A percentile compares a stretch with the other conserved stretches of the same genome.
Evolutionary conservation across 2,329 filamentous ascomycete genomes (phyloP).

Genomic region (Colletotrichum musae): DNA sequence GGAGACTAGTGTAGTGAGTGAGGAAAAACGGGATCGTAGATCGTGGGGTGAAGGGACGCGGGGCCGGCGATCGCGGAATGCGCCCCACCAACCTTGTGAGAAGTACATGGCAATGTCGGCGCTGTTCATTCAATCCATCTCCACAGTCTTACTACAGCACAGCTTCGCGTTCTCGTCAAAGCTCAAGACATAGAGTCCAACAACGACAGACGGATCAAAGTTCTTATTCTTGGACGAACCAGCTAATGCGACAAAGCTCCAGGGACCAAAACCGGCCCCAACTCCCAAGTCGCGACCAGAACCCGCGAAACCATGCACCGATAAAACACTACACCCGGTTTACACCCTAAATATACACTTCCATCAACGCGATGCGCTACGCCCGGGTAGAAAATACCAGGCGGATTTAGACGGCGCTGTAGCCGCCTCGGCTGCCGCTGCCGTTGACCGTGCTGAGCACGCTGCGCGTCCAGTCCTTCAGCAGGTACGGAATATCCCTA

Average conservation of each 20-base stretch:
- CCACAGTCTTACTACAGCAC: neutral
- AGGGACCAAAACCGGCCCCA: slow-evolving; percentile 20
- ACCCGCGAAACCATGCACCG: slow-evolving; percentile 27
- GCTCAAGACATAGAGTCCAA: neutral
- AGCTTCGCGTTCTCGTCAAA: neutral
- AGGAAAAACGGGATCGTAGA: no score
- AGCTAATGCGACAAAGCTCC: slow-evolving; percentile 35
- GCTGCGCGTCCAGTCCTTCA: slow-evolving; percentile 88
- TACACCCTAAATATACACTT: slow-evolving; percentile 36
- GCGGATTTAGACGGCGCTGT: slow-evolving; percentile 84
- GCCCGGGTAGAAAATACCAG: no score
- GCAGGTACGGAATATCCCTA: slow-evolving; percentile 90
- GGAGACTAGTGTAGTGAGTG: no score
- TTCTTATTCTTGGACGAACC: slow-evolving; percentile 14
- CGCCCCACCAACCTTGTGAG: no score
- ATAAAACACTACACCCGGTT: slow-evolving; percentile 21
- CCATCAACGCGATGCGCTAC: neutral
- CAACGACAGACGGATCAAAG: slow-evolving; percentile 7
- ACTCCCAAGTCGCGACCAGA: slow-evolving; percentile 19
- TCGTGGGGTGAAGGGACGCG: no score
- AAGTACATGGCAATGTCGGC: no score
- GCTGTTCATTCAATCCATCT: no score
- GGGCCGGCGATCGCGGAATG: no score
- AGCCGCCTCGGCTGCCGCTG: slow-evolving; percentile 87
- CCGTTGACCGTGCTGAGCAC: slow-evolving; percentile 89